phyloP scores from a whole-genome alignment of 805 yeast species.

The Clavispora fructus region DNA sequence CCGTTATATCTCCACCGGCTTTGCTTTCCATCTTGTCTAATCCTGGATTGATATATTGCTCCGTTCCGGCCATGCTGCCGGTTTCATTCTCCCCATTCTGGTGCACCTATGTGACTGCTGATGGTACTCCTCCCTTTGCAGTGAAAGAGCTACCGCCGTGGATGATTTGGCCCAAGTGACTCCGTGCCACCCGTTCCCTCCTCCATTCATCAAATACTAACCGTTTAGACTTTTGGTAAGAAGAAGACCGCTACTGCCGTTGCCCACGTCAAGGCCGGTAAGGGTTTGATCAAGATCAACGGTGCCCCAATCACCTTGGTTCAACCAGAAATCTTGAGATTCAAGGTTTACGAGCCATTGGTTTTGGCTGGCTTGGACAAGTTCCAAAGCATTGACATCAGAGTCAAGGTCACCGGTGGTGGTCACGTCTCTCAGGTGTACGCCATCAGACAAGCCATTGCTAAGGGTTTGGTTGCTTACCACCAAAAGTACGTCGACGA shows the following conservation, averaged over 20 bases:
- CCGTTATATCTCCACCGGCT: background rate
- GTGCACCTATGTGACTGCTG: too few relatives aligned
- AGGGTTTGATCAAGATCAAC: slow-evolving; percentile 98
- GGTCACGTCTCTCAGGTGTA: slow-evolving; percentile 99
- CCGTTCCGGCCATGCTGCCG: background rate
- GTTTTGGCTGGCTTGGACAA: slow-evolving; percentile 97
- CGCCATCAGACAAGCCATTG: slow-evolving; percentile 99
- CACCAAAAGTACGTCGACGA: slow-evolving; percentile 99
- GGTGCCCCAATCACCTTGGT: slow-evolving; percentile 99
- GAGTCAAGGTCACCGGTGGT: slow-evolving; percentile 99
- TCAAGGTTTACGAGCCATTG: slow-evolving; percentile 99
- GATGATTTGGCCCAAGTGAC: too few relatives aligned
- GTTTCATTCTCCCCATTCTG: too few relatives aligned
- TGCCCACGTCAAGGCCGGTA: slow-evolving; percentile 99
- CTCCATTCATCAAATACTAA: background rate
- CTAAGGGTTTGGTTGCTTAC: slow-evolving; percentile 99
- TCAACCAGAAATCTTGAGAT: slow-evolving; percentile 97
- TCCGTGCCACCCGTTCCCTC: too few relatives aligned
- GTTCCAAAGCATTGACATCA: slow-evolving; percentile 96
- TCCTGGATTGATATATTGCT: background rate
- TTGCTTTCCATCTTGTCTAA: background rate
- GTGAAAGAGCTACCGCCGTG: too few relatives aligned
- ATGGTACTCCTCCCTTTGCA: too few relatives aligned
- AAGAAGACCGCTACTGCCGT: slow-evolving; percentile 99
- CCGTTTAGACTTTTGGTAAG: slow-evolving; percentile 91